Conservation (phyloP, 805 yeast species). For the Nakazawaea peltata region DNA sequence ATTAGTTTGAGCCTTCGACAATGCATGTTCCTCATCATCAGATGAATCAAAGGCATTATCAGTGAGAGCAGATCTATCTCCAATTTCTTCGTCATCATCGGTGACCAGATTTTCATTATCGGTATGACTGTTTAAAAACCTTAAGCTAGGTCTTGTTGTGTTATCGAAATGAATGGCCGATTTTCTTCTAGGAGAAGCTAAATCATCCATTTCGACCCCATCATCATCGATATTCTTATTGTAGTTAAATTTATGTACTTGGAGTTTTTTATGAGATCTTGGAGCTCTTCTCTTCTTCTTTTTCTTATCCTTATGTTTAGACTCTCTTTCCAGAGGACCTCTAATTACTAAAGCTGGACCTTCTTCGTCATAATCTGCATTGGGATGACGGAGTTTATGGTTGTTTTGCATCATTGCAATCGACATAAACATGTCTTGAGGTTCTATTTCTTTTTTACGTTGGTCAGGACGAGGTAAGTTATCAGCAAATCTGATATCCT, state of each 20-base stretch:
- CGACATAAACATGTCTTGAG: slow-evolving; percentile 79
- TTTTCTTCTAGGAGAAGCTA: slow-evolving; percentile 5
- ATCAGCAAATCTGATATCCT: slow-evolving; percentile 48
- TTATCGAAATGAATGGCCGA: slow-evolving; percentile 15
- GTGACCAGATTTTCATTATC: slow-evolving; percentile 13
- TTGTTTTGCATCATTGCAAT: slow-evolving; percentile 68
- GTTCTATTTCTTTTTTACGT: slow-evolving; percentile 46
- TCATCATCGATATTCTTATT: slow-evolving; percentile 3
- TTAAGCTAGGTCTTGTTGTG: slow-evolving; percentile 8
- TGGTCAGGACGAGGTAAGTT: slow-evolving; percentile 48
- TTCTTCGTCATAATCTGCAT: slow-evolving; percentile 39
- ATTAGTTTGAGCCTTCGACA: slow-evolving; percentile 24
- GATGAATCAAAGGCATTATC: too few relatives aligned
- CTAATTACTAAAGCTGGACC: slow-evolving; percentile 75
- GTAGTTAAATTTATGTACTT: slow-evolving; percentile 6
- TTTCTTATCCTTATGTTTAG: slow-evolving; percentile 15
- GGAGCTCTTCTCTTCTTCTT: slow-evolving; percentile 5
- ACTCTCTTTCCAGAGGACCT: slow-evolving; percentile 69
- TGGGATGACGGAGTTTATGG: slow-evolving; percentile 25
- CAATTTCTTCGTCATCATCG: slow-evolving; percentile 13
- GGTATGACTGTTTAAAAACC: neutral
- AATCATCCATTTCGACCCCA: slow-evolving; percentile 6
- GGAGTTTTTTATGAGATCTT: slow-evolving; percentile 4
- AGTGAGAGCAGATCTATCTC: slow-evolving; percentile 14
- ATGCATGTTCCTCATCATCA: slow-evolving; percentile 12